Conservation (phyloP, 225 moss, liverwort and hornwort genomes). For the Rhytidiadelphus loreus region DNA sequence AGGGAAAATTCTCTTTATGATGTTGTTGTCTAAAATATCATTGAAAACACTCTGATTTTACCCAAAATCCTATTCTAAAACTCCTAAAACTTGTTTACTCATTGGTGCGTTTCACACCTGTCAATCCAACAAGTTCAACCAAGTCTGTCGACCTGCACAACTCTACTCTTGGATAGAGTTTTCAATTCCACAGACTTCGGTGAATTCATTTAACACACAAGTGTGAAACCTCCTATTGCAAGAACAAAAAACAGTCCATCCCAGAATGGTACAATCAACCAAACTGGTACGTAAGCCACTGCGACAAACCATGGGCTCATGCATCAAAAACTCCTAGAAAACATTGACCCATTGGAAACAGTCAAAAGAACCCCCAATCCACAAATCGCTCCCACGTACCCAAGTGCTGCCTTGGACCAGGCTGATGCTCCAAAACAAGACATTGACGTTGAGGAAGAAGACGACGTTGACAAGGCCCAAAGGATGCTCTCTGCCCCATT, state of each 20-base stretch:
- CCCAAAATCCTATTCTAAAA: background rate
- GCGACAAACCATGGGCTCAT: background rate
- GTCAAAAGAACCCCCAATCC: background rate
- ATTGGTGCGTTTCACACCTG: too few species aligned
- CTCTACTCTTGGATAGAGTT: background rate
- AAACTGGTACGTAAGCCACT: background rate
- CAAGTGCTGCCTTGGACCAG: slow-evolving; percentile 61
- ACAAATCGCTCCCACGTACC: slow-evolving; percentile 1
- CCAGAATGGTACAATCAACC: background rate
- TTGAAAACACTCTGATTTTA: background rate
- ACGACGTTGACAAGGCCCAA: slow-evolving; percentile 50
- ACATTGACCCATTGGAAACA: background rate
- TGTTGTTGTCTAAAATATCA: background rate
- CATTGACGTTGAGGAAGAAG: slow-evolving; percentile 69
- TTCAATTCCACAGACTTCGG: background rate
- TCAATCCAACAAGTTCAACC: background rate
- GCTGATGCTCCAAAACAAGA: slow-evolving; percentile 81
- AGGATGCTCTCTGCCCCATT: slow-evolving; percentile 57
- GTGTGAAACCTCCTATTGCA: background rate
- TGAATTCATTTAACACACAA: background rate
- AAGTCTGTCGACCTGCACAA: background rate
- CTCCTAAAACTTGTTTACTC: background rate
- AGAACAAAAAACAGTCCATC: background rate
- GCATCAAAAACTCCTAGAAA: background rate
- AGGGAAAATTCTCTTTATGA: too few species aligned